Evolutionary conservation across 345 rosid genomes (phyloP), one percentile per base, ranked within the genome.

Genomic region (Eucalyptus leucophloia): DNA sequence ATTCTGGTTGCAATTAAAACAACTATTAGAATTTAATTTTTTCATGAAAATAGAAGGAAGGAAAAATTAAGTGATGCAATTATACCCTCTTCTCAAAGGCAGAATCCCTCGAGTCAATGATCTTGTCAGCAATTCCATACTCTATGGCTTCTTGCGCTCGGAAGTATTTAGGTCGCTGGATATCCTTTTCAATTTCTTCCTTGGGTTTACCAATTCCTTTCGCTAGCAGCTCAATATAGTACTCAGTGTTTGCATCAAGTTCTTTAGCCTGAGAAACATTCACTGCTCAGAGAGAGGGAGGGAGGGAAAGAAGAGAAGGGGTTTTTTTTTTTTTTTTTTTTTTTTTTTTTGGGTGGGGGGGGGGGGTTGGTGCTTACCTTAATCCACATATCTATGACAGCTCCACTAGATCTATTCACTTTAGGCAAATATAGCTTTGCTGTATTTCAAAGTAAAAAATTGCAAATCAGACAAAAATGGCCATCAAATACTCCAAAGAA

Each of bases 41-140:
- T 32, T 26, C 45, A 77, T 21, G 8, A 77, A 88, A 37, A 82
- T 69, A 87, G 49, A 40, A 86, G 88, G 90, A 86, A 69, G 30
- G 15, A 90, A 89, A 89, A 40, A 82, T 53, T 42, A 87, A 49
- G 89, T 42, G 32, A 67, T 69, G 56, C 40, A 37, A 49, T 8
- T 4, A 56, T 89, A 56, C 87, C 95, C 95, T 91, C 91, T 93
- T 95, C 92, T 95, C 95, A 42, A 91, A 97, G 28, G 96, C 95
- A 47, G 88, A 86, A 87, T 96, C 96, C 83, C 89, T 92, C 5
- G 96, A 92, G 93, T 92, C 93, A 30, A 95, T 91, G 86, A 96
- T 92, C 93, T 96, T 96, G 93, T 98, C 99, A 50, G 95, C 99
- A 80, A 98, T 88, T 65, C 99, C 99, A 89, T 96, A 97, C 69